These are phyloP conservation scores for Leccinellum albellum DNA, from an alignment of 768 basidiomycete genomes.

Conservation along the genomic window DNA sequence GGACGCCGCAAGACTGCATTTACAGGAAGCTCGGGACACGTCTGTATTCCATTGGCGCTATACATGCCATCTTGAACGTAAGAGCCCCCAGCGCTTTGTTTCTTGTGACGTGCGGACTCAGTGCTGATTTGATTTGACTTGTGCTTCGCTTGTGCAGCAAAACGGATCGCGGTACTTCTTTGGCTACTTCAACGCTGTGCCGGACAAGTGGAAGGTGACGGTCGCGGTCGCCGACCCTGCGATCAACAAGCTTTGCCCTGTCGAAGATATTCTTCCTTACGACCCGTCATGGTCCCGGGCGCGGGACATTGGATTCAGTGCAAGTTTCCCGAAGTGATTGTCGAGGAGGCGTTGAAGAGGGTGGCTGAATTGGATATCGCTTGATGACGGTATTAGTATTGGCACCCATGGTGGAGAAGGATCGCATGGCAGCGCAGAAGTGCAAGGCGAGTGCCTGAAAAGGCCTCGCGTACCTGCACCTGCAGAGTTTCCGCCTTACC, in stretches of 20 bases:
- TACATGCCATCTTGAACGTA: slow-evolving; percentile 5
- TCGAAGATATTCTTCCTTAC: slow-evolving; percentile 13
- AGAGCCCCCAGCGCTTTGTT: not conserved
- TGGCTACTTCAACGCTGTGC: not conserved
- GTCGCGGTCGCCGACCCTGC: slow-evolving; percentile 20
- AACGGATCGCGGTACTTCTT: slow-evolving; percentile 19
- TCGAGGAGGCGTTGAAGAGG: slow-evolving; percentile 14
- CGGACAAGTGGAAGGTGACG: slow-evolving; percentile 13
- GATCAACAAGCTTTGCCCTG: not conserved
- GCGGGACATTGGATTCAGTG: slow-evolving; percentile 26
- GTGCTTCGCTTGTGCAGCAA: not conserved
- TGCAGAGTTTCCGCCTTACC: too few species aligned
- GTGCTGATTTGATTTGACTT: not conserved
- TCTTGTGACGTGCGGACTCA: not conserved
- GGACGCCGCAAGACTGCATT: slow-evolving; percentile 9
- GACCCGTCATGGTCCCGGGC: slow-evolving; percentile 7
- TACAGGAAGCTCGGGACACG: slow-evolving; percentile 10
- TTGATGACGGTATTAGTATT: not conserved
- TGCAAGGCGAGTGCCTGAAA: too few species aligned
- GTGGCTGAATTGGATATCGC: slow-evolving; percentile 7
- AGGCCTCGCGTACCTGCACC: too few species aligned
- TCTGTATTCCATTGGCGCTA: slow-evolving; percentile 4
- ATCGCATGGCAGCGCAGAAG: too few species aligned
- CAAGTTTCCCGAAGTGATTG: slow-evolving; percentile 22
- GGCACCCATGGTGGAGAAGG: too few species aligned